phyloP scores from a whole-genome alignment of 192 early-diverging fungal species.

The Coemansia sp. region DNA sequence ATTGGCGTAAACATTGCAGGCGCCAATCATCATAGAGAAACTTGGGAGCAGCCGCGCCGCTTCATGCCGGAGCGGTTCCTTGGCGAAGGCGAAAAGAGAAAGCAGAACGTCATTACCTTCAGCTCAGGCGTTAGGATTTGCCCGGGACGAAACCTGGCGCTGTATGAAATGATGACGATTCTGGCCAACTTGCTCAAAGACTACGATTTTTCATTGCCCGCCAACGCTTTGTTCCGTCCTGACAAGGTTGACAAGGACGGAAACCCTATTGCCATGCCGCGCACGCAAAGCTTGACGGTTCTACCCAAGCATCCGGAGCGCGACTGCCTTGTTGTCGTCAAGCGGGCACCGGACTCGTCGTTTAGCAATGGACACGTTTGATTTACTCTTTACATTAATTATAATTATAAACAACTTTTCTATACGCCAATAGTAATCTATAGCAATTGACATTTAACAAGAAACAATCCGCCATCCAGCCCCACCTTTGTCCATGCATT shows the following conservation, averaged over 20 bases:
- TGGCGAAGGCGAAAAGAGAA: constrained; percentile 13
- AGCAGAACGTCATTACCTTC: constrained; percentile 35
- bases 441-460: no score
- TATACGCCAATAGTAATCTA: no score
- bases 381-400: background rate
- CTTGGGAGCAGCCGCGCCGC: constrained; percentile 22
- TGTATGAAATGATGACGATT: constrained; percentile 40
- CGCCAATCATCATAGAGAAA: constrained; percentile 25
- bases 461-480: no score
- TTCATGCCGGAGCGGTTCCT: constrained; percentile 52
- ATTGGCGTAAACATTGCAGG: constrained; percentile 26
- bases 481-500: no score
- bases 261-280: constrained; percentile 22
- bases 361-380: background rate
- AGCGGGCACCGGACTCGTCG: background rate
- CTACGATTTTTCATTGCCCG: constrained; percentile 33
- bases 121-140: constrained; percentile 40
- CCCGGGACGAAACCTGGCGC: constrained; percentile 39
- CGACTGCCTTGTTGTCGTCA: constrained; percentile 26
- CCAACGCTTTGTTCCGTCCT: constrained; percentile 16
- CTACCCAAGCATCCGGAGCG: constrained; percentile 29
- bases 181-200: constrained; percentile 38
- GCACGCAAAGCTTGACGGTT: constrained; percentile 19
- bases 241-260: constrained; percentile 11
- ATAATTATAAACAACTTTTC: no score